These are phyloP conservation scores for Skeletonema grethae DNA, from an alignment of 108 stramenopile genomes.

Conservation along the genomic window DNA sequence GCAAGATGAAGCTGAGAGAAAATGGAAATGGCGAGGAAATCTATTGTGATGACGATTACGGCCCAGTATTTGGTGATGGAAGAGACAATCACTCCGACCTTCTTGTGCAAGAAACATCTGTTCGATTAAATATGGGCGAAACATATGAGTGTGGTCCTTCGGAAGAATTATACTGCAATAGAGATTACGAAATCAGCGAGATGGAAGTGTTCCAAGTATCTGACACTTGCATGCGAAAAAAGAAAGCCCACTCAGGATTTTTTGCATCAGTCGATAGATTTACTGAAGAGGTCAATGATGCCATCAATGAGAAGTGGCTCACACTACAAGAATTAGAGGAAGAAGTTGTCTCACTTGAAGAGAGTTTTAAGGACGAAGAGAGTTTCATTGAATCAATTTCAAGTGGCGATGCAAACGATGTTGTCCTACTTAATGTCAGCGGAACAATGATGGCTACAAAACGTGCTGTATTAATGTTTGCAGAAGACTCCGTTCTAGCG, in stretches of 20 bases:
- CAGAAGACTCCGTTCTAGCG: conserved; percentile 34
- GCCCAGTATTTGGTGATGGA: conserved; percentile 17
- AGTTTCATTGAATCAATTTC: conserved; percentile 23
- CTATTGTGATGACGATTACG: neutral
- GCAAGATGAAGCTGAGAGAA: conserved; percentile 16
- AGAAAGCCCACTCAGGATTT: conserved; percentile 7
- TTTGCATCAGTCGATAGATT: conserved; percentile 8
- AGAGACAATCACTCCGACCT: no score
- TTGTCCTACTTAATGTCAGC: conserved; percentile 39
- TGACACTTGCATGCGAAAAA: neutral
- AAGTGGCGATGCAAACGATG: conserved; percentile 6
- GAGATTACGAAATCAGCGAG: neutral
- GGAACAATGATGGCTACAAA: conserved; percentile 35
- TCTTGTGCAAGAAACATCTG: neutral
- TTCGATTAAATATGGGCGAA: neutral
- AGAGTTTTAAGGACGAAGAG: conserved; percentile 28
- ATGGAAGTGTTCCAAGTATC: conserved; percentile 10
- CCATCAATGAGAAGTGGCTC: conserved; percentile 16
- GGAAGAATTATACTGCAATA: neutral
- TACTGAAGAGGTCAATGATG: conserved; percentile 26
- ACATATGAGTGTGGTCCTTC: neutral
- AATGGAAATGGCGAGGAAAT: neutral
- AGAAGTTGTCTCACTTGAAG: conserved; percentile 8
- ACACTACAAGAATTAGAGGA: conserved; percentile 12
- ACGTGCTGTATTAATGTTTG: conserved; percentile 14